These are phyloP conservation scores for Alternaria ethzedia DNA, from an alignment of 2,329 filamentous ascomycete species.

Conservation along the genomic window DNA sequence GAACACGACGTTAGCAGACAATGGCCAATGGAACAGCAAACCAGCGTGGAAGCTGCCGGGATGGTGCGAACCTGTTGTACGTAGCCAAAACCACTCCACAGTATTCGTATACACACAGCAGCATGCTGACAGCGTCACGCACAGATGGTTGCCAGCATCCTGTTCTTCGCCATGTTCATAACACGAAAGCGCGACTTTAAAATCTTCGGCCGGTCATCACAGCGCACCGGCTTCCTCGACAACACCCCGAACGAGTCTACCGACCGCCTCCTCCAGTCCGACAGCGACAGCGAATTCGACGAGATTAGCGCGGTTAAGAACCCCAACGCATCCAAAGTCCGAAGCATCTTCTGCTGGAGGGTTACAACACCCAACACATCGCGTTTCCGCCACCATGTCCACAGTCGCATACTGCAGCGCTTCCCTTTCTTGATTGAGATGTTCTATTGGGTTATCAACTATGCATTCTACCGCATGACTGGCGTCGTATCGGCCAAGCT, in stretches of 20 bases:
- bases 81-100: constrained; percentile 7
- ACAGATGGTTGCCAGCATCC: constrained; percentile 59
- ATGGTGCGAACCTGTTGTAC: constrained; percentile 51
- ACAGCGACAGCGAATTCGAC: constrained; percentile 47
- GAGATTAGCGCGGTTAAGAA: constrained; percentile 47
- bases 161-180: constrained; percentile 57
- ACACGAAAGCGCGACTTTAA: constrained; percentile 55
- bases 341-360: constrained; percentile 59
- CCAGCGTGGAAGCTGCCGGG: constrained; percentile 52
- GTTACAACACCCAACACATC: constrained; percentile 65
- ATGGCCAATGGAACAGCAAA: constrained; percentile 47
- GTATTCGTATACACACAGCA: background rate
- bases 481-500: constrained; percentile 58
- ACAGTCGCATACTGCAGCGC: constrained; percentile 69
- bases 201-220: constrained; percentile 45
- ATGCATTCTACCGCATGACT: constrained; percentile 68
- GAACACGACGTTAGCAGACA: constrained; percentile 18
- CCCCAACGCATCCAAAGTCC: constrained; percentile 54
- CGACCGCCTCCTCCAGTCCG: constrained; percentile 50
- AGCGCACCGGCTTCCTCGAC: constrained; percentile 44
- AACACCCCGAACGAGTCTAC: constrained; percentile 45
- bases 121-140: constrained; percentile 11
- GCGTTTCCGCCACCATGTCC: constrained; percentile 65
- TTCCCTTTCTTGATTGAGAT: constrained; percentile 75
- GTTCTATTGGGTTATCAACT: constrained; percentile 75